Base-by-base conservation (phyloP, 176 grass and related monocot species). In the Pontederia paniculata region DNA sequence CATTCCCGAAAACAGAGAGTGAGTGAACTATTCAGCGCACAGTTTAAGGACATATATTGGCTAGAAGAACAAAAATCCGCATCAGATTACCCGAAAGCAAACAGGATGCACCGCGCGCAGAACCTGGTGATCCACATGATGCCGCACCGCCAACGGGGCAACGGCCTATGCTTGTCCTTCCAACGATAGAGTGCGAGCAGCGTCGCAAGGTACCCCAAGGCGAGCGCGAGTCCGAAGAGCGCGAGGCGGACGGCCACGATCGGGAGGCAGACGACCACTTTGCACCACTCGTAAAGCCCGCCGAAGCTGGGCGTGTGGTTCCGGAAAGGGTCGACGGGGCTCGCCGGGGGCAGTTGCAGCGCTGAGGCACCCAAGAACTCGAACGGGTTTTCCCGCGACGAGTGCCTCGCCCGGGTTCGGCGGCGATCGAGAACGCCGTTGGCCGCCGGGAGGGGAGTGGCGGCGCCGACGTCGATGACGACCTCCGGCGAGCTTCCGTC, bases 121-220 rank as follows among this genome's bases (percentile, higher is more conserved):
- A 98, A 74, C 72, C 94, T 77, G 16, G 94, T 98, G 72, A 98
- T 11, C 94, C 87, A 98, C 94, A 98, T 98, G 65, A 82, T 65
- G 14, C 87, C 75, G 9, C 80, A 57, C 0, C 94, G 83, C 94
- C 94, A 88, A 50, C 67, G 21, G 57, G 80, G 81, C 72, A 98
- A 76, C 49, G 86, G 77, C 0, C 15, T 72, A 9, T 37, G 67
- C 62, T 25, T 23, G 57, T 91, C 75, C 42, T 78, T 73, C 93
- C 87, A 98, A 0, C 94, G 83, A 3, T 57, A 66, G 23, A 98
- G 77, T 15, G 87, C 93, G 60, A 84, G 57, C 83, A 78, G 61
- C 12, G 94, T 98, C 19, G 66, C 80, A 4, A 75, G 45, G 74
- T 88, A 98, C 0, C 94, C 94, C 17, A 98, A 58, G 12, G 77